Base-by-base conservation (phyloP, 352 stramenopile species). In the Peronosclerospora sorghi region DNA sequence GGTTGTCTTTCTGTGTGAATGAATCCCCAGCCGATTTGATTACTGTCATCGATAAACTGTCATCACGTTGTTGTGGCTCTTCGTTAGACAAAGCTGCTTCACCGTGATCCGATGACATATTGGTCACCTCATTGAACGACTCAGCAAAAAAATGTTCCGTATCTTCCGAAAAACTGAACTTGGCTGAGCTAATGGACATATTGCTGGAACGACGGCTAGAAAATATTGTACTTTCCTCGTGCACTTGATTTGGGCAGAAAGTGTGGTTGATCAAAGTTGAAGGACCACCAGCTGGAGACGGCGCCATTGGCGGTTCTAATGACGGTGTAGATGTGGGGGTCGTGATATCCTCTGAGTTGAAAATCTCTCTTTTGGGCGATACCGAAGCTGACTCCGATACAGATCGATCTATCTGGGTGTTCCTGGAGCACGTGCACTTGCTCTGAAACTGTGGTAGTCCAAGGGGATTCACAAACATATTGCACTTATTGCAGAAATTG, bases 401-500 rank as follows among this genome's bases (percentile, higher is more conserved):
- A 14, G 26, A 38, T 10, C 15, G 53, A 17, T 35, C 46, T 37
- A 40, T 56, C 0, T 14, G 48, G 15, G 46, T 58, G 57, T 30
- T 69, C 48, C 35, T 47, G n/a, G 67, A 57, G 48, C 78, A 94
- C 32, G 51, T 50, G 29, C 78, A 91, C 48, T 87, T 76, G 47
- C 77, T 88, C 45, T 67, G 62, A 52, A 75, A 86, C 43, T 88
- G 68, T 6, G 68, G 57, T 10, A 90, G 45, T 0, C 75, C 75
- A 2, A 94, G 55, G 2, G 81, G 80, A 54, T 93, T 93, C 40
- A 86, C 74, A 28, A 90, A 93, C 15, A 62, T 65, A 38, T 72
- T 72, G 46, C 81, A 93, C 19, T 77, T 74, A 20, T 74, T 63
- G 46, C 81, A 93, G 40, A 93, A 93, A 40, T 93, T 93, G 45